Evolutionary conservation across 2,329 filamentous ascomycete species (phyloP), one percentile per base, ranked within the genome.

Genomic region (Tricladium varicosporioides): DNA sequence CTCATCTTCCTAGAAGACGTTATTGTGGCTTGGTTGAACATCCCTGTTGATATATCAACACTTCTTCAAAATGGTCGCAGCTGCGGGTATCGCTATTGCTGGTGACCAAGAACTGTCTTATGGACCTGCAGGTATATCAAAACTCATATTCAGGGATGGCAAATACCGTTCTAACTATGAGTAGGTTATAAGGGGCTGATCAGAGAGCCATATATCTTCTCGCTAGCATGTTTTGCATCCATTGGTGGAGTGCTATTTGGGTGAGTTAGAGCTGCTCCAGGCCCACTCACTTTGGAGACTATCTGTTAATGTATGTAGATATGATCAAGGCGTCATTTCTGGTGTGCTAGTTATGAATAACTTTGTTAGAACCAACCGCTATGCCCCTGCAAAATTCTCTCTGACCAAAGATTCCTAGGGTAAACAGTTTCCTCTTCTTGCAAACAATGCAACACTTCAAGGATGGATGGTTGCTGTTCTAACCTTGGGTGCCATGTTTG

Each of bases 251-350:
- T 83, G 2, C 70, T 83, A 1, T 82, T 57, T 22, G 60, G 58
- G 15, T 77, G 76, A 62, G 76, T 18, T 13, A 5, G 10, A 10
- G 5, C 7, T 4, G 1, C 16, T 4, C 8, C 3, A 27, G 3
- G 3, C 7, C 22, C 3, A 7, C 22, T 7, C 22, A 27, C 22
- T 27, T 27, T 42, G 3, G 16, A 73, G n/a, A 82, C 13, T 83
- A 90, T 67, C 87, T 18, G 31, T 16, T 52, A 33, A 52, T 74
- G 13, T 61, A 73, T 3, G 73, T 44, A 57, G 88, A 15, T 90
- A 89, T 73, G 89, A 90, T 68, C 85, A 89, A 70, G 88, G 87
- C 63, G 86, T 89, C 74, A 88, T 89, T 72, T 83, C 82, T 15
- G 86, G 87, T 22, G 82, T 91, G 11, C 69, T 83, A 5, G 75